Conservation (phyloP, 2,329 filamentous ascomycete species). For the Berkeleyomyces basicola region DNA sequence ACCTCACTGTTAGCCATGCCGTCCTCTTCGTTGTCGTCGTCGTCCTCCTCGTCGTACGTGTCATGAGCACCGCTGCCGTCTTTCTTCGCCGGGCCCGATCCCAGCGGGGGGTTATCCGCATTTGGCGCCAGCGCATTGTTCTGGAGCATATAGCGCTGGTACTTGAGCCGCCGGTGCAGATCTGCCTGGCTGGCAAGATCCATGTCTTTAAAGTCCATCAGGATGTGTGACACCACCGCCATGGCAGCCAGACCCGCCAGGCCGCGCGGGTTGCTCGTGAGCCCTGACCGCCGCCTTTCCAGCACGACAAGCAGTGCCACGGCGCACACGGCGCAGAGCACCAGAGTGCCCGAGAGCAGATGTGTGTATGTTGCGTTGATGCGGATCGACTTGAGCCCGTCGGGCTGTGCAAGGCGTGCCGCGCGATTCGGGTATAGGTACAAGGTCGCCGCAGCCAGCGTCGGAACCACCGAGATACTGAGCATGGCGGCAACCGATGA, state of each 20-base stretch:
- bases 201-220: constrained; percentile 57
- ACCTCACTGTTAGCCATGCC: neutral
- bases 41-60: neutral
- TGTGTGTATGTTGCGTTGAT: constrained; percentile 45
- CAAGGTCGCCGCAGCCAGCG: constrained; percentile 47
- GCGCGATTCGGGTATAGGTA: constrained; percentile 36
- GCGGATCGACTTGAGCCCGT: constrained; percentile 34
- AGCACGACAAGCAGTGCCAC: constrained; percentile 43
- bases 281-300: constrained; percentile 44
- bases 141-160: constrained; percentile 49
- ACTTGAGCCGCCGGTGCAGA: constrained; percentile 51
- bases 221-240: constrained; percentile 56
- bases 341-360: constrained; percentile 37
- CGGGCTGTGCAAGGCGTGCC: constrained; percentile 26
- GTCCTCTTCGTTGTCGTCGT: neutral
- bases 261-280: constrained; percentile 51
- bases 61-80: too few relatives aligned
- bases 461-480: constrained; percentile 52
- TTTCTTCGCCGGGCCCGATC: constrained; percentile 11
- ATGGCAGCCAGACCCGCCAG: constrained; percentile 61
- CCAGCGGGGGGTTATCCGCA: constrained; percentile 27
- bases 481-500: constrained; percentile 49
- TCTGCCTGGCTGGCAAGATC: constrained; percentile 49
- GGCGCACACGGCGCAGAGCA: constrained; percentile 41
- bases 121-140: constrained; percentile 56